Conservation (phyloP, 2,329 filamentous ascomycete species). For the Ophiostoma triangulosporum region DNA sequence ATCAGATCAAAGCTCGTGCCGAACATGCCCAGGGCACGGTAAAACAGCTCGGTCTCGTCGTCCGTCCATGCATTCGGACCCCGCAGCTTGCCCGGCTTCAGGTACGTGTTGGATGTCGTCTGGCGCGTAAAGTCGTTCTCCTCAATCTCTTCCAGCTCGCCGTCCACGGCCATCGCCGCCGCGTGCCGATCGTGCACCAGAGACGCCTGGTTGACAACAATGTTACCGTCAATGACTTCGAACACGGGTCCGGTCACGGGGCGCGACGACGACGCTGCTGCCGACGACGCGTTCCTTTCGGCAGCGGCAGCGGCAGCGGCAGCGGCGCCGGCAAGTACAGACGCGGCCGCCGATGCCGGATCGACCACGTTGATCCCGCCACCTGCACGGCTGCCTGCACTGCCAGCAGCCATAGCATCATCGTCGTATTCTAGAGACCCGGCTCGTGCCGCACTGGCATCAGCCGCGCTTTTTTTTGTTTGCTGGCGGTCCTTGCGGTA, state of each 20-base stretch:
- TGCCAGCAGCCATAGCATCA: no score
- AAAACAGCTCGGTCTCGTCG: conserved; percentile 63
- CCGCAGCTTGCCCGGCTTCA: conserved; percentile 45
- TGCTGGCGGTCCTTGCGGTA: conserved; percentile 23
- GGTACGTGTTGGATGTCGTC: conserved; percentile 55
- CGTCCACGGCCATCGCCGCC: conserved; percentile 37
- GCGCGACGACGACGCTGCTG: background rate
- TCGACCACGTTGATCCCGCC: conserved; percentile 2
- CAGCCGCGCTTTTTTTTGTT: conserved; percentile 22
- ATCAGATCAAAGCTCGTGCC: conserved; percentile 79
- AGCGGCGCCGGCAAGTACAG: conserved; percentile 7
- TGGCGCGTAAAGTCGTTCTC: conserved; percentile 67
- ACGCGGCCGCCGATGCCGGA: conserved; percentile 7
- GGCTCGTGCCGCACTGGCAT: conserved; percentile 3
- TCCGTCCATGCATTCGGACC: conserved; percentile 56
- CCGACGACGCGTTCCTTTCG: background rate
- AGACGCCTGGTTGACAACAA: conserved; percentile 56
- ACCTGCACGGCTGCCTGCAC: background rate
- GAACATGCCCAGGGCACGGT: conserved; percentile 59
- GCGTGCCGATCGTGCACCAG: conserved; percentile 57
- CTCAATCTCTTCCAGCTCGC: conserved; percentile 49
- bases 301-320: background rate
- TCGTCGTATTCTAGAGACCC: conserved; percentile 1
- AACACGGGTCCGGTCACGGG: conserved; percentile 36
- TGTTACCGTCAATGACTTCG: conserved; percentile 56